Base-by-base conservation (phyloP, 139 green algal genomes). In the Closterium sp. region DNA sequence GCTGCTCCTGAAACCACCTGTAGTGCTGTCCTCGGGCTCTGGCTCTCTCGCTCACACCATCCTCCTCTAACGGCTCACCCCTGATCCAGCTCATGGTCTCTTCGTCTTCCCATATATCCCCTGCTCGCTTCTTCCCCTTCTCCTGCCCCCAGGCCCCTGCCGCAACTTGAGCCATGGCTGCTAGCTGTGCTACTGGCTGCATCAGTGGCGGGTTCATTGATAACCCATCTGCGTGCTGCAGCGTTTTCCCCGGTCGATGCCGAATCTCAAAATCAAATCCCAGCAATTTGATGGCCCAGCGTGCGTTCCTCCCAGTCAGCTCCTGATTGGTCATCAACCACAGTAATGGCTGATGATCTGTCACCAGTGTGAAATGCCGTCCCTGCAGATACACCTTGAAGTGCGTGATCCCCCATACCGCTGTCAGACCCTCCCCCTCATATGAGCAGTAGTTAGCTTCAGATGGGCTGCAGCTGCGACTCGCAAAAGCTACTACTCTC, bases 201-300 rank as follows among this genome's bases (percentile, higher is more conserved):
- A 38, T 22, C 11, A 4, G 45, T 17, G 45, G 45, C 11, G 90
- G 31, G 24, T 87, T 92, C 21, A 79, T 70, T 34, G 73, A 89
- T 10, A 92, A 9, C 4, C 73, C 30, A 34, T 92, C 90, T 85
- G 90, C 50, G 13, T 88, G 73, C 10, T 45, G 28, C 73, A 89
- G 88, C 2, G 87, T 11, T 13, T 79, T 28, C 6, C 27, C 86
- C 4, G 86, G 9, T 4, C 30, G n/a, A 30, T 89, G 86, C 4
- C 9, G 42, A 9, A 89, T 89, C 24, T n/a, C n/a, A n/a, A n/a
- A n/a, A n/a, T n/a, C n/a, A n/a, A n/a, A n/a, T n/a, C 42, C 87
- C 42, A 50, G 24, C 32, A 90, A 27, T 9, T 22, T 22, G 19
- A 90, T 28, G 1, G 87, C 87, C 31, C 87, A 90, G 9, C 27